Conservation (phyloP, 371 early-diverging fungal species). For the Mucor irregularis region DNA sequence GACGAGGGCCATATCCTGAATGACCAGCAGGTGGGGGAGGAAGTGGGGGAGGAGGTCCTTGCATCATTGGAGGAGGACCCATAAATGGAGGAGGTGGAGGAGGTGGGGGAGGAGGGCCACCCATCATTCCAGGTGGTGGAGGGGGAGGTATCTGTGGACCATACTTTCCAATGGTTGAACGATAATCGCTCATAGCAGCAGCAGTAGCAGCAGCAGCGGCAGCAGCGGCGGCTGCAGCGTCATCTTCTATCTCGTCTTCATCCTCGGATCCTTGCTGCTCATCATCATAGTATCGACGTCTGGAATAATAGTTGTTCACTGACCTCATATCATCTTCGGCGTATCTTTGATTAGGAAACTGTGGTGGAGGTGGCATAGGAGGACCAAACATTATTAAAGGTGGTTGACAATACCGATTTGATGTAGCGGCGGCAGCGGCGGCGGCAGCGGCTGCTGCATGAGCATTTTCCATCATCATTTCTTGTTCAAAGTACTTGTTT, state of each 20-base stretch:
- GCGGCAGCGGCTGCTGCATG: neutral
- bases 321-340: too few species aligned
- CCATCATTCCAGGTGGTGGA: slow-evolving; percentile 1
- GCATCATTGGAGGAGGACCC: slow-evolving; percentile 4
- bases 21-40: slow-evolving; percentile 9
- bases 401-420: too few species aligned
- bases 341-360: too few species aligned
- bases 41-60: slow-evolving; percentile 3
- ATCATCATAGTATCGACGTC: neutral
- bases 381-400: too few species aligned
- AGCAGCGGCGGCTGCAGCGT: neutral
- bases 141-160: slow-evolving; percentile 1
- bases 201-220: neutral
- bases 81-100: slow-evolving; percentile 2
- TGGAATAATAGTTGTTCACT: neutral
- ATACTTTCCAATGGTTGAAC: neutral
- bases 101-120: neutral
- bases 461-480: slow-evolving; percentile 1
- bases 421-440: neutral
- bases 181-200: neutral
- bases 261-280: neutral
- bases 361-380: too few species aligned
- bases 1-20: neutral
- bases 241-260: slow-evolving; percentile 7
- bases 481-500: slow-evolving; percentile 2